phyloP scores from a whole-genome alignment of 1,284 basidiomycete species.

The Mycena sp. region DNA sequence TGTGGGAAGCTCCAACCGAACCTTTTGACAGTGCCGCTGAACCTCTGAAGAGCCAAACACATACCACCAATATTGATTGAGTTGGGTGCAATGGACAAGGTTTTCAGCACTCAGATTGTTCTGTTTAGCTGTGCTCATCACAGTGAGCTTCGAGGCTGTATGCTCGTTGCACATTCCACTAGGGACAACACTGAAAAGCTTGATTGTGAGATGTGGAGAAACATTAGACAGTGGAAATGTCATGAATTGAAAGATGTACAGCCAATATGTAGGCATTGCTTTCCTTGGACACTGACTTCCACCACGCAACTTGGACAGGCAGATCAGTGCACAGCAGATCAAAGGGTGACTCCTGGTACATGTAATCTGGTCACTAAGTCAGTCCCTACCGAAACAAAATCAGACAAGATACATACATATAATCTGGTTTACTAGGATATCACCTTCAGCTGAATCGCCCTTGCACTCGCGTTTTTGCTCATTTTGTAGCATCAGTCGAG shows the following conservation, averaged over 20 bases:
- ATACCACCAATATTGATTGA: too few species aligned
- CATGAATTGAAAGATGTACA: neutral
- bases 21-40: too few species aligned
- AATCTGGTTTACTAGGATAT: slow-evolving; percentile 1
- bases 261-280: neutral
- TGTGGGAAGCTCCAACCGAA: too few species aligned
- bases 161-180: slow-evolving; percentile 19
- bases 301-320: neutral
- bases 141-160: slow-evolving; percentile 13
- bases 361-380: neutral
- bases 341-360: neutral
- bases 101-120: neutral
- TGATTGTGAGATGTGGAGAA: neutral
- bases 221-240: neutral
- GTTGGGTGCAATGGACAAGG: too few species aligned
- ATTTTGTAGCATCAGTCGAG: slow-evolving; percentile 1
- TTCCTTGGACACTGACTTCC: neutral
- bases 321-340: neutral
- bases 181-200: slow-evolving; percentile 15
- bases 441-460: neutral
- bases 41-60: too few species aligned
- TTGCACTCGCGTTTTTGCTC: neutral
- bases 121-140: slow-evolving; percentile 3
- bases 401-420: neutral
- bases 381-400: neutral